phyloP scores from a whole-genome alignment of 352 stramenopile genomes.

The Globisporangium canariense region DNA sequence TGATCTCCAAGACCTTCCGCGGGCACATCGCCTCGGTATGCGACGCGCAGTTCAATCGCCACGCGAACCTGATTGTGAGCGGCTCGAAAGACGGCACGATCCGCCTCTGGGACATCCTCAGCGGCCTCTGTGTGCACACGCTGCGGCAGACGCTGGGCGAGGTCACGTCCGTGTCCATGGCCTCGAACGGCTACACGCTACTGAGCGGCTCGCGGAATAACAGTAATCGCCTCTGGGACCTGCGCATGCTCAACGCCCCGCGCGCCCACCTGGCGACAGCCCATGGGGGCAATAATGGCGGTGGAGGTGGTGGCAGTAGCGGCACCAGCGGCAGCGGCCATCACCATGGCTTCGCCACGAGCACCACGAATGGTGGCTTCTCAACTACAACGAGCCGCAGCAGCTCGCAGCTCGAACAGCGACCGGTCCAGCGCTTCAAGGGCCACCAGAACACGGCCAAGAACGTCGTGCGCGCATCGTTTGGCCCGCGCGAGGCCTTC shows the following conservation, averaged over 20 bases:
- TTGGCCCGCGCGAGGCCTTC: slow-evolving; percentile 82
- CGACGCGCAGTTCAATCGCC: slow-evolving; percentile 85
- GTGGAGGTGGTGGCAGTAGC: slow-evolving; percentile 6
- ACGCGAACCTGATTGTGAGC: slow-evolving; percentile 85
- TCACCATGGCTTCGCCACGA: slow-evolving; percentile 6
- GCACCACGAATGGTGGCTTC: slow-evolving; percentile 8
- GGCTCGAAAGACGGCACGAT: slow-evolving; percentile 86
- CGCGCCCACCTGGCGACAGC: slow-evolving; percentile 49
- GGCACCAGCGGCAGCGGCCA: background rate
- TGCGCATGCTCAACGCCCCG: slow-evolving; percentile 81
- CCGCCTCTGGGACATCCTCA: slow-evolving; percentile 86
- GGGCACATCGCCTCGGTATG: slow-evolving; percentile 80
- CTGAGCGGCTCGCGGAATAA: slow-evolving; percentile 86
- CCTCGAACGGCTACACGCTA: slow-evolving; percentile 74
- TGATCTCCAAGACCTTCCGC: slow-evolving; percentile 72
- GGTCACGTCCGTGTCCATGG: slow-evolving; percentile 84
- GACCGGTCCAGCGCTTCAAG: slow-evolving; percentile 84
- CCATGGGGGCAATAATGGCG: slow-evolving; percentile 1
- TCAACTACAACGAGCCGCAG: slow-evolving; percentile 19
- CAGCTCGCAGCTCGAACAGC: slow-evolving; percentile 39
- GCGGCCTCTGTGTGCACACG: slow-evolving; percentile 83
- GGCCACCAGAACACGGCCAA: slow-evolving; percentile 89
- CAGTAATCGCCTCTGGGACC: slow-evolving; percentile 86
- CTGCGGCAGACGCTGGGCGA: slow-evolving; percentile 81
- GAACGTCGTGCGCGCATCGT: slow-evolving; percentile 83